Conservation (phyloP, 805 yeast species). For the Saturnispora besseyi region DNA sequence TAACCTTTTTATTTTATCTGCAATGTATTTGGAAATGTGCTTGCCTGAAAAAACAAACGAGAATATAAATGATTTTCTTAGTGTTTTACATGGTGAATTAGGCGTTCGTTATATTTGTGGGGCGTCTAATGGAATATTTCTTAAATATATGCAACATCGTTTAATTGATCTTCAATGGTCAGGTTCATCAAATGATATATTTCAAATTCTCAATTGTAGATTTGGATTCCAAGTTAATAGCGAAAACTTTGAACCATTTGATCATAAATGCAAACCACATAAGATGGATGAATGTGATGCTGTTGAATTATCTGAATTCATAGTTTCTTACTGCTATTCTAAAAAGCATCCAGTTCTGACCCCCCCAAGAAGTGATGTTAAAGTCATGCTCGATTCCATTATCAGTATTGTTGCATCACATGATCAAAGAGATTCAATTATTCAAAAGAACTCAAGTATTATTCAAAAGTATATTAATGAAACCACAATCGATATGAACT, state of each 20-base stretch:
- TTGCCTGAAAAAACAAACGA: slow-evolving; percentile 17
- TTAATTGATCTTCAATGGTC: slow-evolving; percentile 34
- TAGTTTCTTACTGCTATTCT: slow-evolving; percentile 46
- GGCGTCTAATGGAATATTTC: slow-evolving; percentile 49
- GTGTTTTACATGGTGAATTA: slow-evolving; percentile 61
- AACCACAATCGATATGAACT: slow-evolving; percentile 34
- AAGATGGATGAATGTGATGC: slow-evolving; percentile 33
- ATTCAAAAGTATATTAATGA: slow-evolving; percentile 41
- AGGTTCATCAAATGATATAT: slow-evolving; percentile 55
- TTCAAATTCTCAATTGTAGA: slow-evolving; percentile 72
- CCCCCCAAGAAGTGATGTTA: slow-evolving; percentile 61
- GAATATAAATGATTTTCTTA: slow-evolving; percentile 37
- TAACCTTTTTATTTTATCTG: slow-evolving; percentile 29
- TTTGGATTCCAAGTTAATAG: slow-evolving; percentile 58
- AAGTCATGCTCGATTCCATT: slow-evolving; percentile 59
- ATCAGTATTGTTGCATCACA: slow-evolving; percentile 68
- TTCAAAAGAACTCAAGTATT: slow-evolving; percentile 38
- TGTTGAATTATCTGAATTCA: slow-evolving; percentile 30
- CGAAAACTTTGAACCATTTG: slow-evolving; percentile 52
- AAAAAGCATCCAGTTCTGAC: slow-evolving; percentile 51
- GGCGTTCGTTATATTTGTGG: slow-evolving; percentile 68
- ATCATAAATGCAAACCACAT: slow-evolving; percentile 46
- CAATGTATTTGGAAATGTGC: slow-evolving; percentile 30
- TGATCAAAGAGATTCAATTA: slow-evolving; percentile 31
- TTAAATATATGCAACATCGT: slow-evolving; percentile 49